A percentile compares a stretch with the other conserved stretches of the same genome.
Evolutionary conservation across 2,329 filamentous ascomycete species (phyloP).

Genomic region (Xylariaceae sp.): DNA sequence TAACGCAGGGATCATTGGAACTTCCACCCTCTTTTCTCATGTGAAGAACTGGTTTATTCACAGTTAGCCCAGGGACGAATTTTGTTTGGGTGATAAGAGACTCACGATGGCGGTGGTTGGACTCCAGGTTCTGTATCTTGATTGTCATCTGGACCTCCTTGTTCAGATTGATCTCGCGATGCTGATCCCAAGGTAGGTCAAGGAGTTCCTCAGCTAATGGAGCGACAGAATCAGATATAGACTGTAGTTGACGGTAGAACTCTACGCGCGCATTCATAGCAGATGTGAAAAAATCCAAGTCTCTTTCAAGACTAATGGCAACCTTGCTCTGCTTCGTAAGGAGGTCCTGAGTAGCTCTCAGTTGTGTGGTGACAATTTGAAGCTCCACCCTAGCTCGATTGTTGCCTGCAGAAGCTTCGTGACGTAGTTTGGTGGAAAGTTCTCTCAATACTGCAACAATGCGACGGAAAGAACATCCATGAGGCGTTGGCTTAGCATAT

Average conservation of each 20-base stretch:
- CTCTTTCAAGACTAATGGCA: conserved; percentile 62
- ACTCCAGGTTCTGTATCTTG: conserved; percentile 67
- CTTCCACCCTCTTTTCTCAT: conserved; percentile 65
- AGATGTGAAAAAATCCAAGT: conserved; percentile 76
- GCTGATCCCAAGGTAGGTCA: conserved; percentile 47
- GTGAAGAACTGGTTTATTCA: conserved; percentile 54
- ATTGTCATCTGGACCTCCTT: conserved; percentile 33
- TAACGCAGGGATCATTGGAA: conserved; percentile 77
- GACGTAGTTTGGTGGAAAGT: conserved; percentile 64
- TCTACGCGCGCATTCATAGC: conserved; percentile 87
- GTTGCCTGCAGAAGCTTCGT: conserved; percentile 60
- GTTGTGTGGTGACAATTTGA: conserved; percentile 66
- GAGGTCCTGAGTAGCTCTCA: conserved; percentile 65
- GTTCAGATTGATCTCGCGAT: conserved; percentile 58
- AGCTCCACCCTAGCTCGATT: conserved; percentile 67
- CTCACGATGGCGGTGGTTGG: conserved; percentile 77
- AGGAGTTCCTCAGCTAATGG: conserved; percentile 66
- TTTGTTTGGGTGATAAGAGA: conserved; percentile 19
- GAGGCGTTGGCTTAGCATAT: conserved; percentile 54
- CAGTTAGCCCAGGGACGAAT: conserved; percentile 26
- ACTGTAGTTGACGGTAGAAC: conserved; percentile 89
- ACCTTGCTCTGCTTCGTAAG: conserved; percentile 60
- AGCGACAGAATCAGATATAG: conserved; percentile 85
- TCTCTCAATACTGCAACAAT: conserved; percentile 73
- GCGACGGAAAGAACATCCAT: conserved; percentile 71